Base-by-base conservation (phyloP, 1,284 basidiomycete genomes). In the Xanthoconium separans region DNA sequence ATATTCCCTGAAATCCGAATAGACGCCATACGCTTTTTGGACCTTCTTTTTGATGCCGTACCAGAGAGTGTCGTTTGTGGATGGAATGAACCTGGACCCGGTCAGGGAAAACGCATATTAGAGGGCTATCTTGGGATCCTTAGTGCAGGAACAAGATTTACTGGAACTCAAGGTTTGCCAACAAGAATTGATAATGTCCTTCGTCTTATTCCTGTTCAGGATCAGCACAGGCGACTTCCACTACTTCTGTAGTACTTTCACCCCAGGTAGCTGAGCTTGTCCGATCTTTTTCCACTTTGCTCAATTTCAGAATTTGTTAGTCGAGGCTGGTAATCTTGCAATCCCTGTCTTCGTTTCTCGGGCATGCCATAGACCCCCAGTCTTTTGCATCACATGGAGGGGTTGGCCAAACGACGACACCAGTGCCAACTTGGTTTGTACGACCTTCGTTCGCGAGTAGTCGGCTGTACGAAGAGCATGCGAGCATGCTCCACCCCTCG, bases 1-100 rank as follows among this genome's bases (percentile, higher is more conserved):
- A 97, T 99, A 54, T 96, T 95, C 69, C 93, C 94, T 10, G 92
- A 95, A 63, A 91, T 98, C 54, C 82, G 94, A 10, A 80, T 98
- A 43, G 96, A 98, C 66, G 93, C 94, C 1, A 80, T 96, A 58
- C 84, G 85, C 27, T 83, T 95, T 58, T 73, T 99, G 47, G 83
- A 92, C 64, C 70, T 97, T 15, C 80, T 95, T 34, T 78, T 98
- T 3, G 85, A 89, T 34, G 69, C 79, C 47, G 81, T 91, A 4
- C 92, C 94, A 2, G 75, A 78, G 15, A 74, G 80, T 10, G 82
- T 95, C 15, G 82, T 88, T 2, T 74, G 77, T 44, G 85, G 87
- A 2, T 94, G 91, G 89, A 79, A 78, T 43, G 74, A 75, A 44
- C 70, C 65, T 22, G 72, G 68, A 18, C 65, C 69, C 30, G 73